These are phyloP conservation scores for Bacterosira constricta DNA, from an alignment of 108 stramenopile species.

Conservation along the genomic window DNA sequence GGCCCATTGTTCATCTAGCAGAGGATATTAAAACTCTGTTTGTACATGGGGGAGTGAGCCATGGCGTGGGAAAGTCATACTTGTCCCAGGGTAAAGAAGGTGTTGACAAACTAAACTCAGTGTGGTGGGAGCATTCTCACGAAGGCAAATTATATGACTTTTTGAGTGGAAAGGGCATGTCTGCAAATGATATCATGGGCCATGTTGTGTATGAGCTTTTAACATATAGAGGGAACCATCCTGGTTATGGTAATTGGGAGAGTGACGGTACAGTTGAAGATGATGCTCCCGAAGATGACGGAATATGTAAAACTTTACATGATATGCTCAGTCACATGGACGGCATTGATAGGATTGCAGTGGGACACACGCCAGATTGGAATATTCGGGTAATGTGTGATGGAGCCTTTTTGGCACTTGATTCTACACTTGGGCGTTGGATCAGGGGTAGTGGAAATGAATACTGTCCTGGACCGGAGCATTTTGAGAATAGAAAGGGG, in stretches of 20 bases:
- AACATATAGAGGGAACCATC: constrained; percentile 69
- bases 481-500: constrained; percentile 27
- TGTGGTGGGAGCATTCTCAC: constrained; percentile 44
- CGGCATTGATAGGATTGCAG: constrained; percentile 51
- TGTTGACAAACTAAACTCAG: constrained; percentile 24
- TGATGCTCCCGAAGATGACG: constrained; percentile 19
- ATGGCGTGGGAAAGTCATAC: constrained; percentile 16
- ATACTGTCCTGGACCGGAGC: constrained; percentile 61
- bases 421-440: constrained; percentile 67
- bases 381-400: constrained; percentile 49
- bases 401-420: constrained; percentile 56
- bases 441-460: constrained; percentile 60
- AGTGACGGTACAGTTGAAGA: constrained; percentile 33
- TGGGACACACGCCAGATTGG: constrained; percentile 65
- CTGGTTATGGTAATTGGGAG: constrained; percentile 48
- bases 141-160: constrained; percentile 49
- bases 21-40: constrained; percentile 50
- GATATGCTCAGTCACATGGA: constrained; percentile 37
- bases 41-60: constrained; percentile 60
- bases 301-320: constrained; percentile 22
- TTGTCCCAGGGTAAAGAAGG: constrained; percentile 40
- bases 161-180: constrained; percentile 10
- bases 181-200: constrained; percentile 18
- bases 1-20: constrained; percentile 43
- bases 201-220: constrained; percentile 54